Evolutionary conservation across 805 yeast species (phyloP), one percentile per base, ranked within the genome.

Genomic region (Candida bentonensis): DNA sequence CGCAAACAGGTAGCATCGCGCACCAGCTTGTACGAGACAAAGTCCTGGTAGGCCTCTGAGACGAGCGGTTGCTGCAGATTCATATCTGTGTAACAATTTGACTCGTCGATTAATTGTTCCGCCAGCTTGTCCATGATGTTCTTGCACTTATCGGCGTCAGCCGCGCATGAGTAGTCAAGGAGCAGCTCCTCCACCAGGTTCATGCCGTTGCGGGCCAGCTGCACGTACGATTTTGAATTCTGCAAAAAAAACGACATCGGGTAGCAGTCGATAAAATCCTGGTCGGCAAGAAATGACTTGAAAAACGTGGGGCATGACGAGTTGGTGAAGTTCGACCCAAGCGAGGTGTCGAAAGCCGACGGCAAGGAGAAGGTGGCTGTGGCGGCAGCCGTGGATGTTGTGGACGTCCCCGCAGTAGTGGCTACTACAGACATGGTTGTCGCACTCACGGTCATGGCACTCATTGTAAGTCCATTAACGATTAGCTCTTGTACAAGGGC

Each of bases 211-310:
- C 55, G 51, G n/a, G 50, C 54, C n/a, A 51, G 46, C 4, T 42
- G 25, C 40, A 55, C 54, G 44, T 57, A 58, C 3, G 61, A 54
- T 21, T 53, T 42, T 5, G 62, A 58, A 42, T 46, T 56, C 44
- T 50, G 52, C 9, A 58, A 51, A 39, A 48, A 56, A 43, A 58
- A 58, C 15, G 61, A 57, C 49, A 58, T 48, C 13, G 63, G 63
- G 25, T 48, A 52, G 48, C 63, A 58, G 15, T 48, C 39, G 20
- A 49, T 44, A 41, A 58, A 58, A 17, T 46, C 40, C 30, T 44
- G 45, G 43, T 57, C 51, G 22, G 40, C 34, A 5, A 57, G 50
- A 43, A 58, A 56, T 15, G 20, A 15, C 21, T 48, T 33, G 48
- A 58, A 57, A 44, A 53, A 58, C 15, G 40, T 28, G 22, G 54